phyloP scores from a whole-genome alignment of 2,329 filamentous ascomycete genomes.

The Monosporascus sp. region DNA sequence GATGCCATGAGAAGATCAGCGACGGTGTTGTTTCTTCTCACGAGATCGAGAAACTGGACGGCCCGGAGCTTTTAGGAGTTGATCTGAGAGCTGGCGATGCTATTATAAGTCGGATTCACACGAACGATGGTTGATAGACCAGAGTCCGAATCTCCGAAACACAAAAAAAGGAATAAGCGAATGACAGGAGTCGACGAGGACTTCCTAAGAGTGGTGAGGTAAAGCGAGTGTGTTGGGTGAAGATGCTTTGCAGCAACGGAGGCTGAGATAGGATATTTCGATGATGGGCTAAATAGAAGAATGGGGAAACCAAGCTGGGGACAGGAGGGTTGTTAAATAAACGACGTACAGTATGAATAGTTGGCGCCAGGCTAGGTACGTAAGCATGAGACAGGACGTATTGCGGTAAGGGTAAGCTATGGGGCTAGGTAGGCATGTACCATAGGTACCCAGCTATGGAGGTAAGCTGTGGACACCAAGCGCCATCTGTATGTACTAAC shows the following conservation, averaged over 20 bases:
- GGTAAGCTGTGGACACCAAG: too few relatives aligned
- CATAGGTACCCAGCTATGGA: background rate
- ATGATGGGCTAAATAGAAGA: conserved; percentile 30
- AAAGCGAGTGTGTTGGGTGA: conserved; percentile 48
- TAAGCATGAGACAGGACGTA: conserved; percentile 1
- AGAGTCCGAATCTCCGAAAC: conserved; percentile 36
- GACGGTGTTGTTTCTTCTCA: conserved; percentile 8
- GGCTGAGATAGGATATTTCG: conserved; percentile 28
- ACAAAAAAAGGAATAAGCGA: conserved; percentile 58
- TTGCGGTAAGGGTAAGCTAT: background rate
- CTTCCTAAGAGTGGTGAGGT: conserved; percentile 52
- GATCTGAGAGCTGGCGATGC: conserved; percentile 13
- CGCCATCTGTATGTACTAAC: too few relatives aligned
- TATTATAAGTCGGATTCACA: conserved; percentile 8
- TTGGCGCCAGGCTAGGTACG: conserved; percentile 3
- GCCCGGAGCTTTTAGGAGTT: conserved; percentile 7
- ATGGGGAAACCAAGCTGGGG: conserved; percentile 27
- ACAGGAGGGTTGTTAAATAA: conserved; percentile 28
- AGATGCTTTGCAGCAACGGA: conserved; percentile 33
- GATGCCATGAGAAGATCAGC: conserved; percentile 18
- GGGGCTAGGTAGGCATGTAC: background rate
- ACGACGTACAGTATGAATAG: conserved; percentile 10
- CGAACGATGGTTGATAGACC: conserved; percentile 28
- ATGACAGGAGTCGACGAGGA: conserved; percentile 72
- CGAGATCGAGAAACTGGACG: background rate